A percentile compares a stretch with the other conserved stretches of the same genome.
Evolutionary conservation across 139 green algal species (phyloP).

Genomic region (Chlamydomonas sphaeroides): DNA sequence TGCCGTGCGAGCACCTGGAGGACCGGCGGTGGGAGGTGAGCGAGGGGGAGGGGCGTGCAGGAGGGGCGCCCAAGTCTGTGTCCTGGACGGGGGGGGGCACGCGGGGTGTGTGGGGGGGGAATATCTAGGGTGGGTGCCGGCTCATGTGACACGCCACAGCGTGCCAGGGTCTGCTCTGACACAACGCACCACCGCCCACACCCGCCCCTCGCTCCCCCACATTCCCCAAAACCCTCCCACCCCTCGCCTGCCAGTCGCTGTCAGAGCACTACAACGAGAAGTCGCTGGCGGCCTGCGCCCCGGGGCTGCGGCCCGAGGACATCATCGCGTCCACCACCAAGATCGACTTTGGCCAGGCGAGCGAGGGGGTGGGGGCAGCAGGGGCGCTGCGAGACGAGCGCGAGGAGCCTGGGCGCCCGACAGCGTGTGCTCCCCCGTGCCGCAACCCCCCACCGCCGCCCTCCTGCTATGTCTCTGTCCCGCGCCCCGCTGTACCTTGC

Average conservation of each 20-base stretch:
- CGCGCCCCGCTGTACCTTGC: no score
- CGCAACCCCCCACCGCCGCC: no score
- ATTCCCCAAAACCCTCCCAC: background rate
- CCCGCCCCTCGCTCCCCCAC: background rate
- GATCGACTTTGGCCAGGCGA: constrained; percentile 80
- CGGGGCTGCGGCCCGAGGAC: constrained; percentile 58
- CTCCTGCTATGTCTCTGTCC: no score
- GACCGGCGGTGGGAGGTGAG: background rate
- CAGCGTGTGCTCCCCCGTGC: no score
- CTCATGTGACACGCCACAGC: background rate
- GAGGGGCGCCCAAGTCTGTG: no score
- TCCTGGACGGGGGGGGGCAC: no score
- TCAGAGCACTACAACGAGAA: no score
- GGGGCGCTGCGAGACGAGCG: no score
- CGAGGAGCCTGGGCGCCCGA: no score
- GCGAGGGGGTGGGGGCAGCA: no score
- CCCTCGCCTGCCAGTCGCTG: constrained; percentile 41
- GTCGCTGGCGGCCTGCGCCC: constrained; percentile 55
- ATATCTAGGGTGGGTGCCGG: background rate
- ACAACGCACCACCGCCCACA: background rate
- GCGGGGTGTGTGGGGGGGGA: no score
- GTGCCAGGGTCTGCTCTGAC: background rate
- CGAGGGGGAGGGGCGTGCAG: no score
- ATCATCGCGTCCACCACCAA: constrained; percentile 71
- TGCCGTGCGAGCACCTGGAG: constrained; percentile 26